phyloP scores from a whole-genome alignment of 2,329 filamentous ascomycete species.

The Cadophora sp. region DNA sequence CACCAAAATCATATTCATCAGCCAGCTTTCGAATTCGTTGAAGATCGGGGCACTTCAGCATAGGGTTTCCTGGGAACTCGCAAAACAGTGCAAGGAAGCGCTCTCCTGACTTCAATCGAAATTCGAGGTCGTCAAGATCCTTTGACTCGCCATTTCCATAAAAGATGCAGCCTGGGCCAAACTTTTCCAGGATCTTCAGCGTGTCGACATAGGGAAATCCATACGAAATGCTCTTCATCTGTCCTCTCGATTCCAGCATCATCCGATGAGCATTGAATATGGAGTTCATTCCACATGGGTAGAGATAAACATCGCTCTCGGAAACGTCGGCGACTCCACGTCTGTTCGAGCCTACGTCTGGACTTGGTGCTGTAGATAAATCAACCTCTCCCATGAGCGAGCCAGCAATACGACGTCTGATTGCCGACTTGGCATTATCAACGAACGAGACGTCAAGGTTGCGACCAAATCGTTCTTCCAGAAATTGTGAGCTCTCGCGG shows the following conservation, averaged over 20 bases:
- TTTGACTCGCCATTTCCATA: conserved; percentile 80
- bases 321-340: conserved; percentile 70
- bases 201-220: conserved; percentile 99
- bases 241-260: conserved; percentile 68
- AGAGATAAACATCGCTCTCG: conserved; percentile 89
- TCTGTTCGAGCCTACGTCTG: conserved; percentile 56
- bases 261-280: conserved; percentile 88
- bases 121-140: conserved; percentile 86
- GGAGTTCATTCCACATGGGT: conserved; percentile 90
- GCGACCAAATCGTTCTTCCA: conserved; percentile 93
- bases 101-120: conserved; percentile 73
- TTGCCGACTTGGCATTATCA: conserved; percentile 82
- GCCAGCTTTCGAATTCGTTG: conserved; percentile 80
- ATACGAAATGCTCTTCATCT: conserved; percentile 82
- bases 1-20: conserved; percentile 83
- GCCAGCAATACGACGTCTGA: conserved; percentile 86
- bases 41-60: conserved; percentile 85
- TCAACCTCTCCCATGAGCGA: conserved; percentile 78
- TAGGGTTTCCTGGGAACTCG: conserved; percentile 93
- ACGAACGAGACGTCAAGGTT: conserved; percentile 85
- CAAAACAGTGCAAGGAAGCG: conserved; percentile 85
- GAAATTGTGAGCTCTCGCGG: conserved; percentile 77
- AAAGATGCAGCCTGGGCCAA: conserved; percentile 86
- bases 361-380: conserved; percentile 61
- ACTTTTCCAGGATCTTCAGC: conserved; percentile 92